Evolutionary conservation across 192 early-diverging fungal genomes (phyloP).

Genomic region (Podila verticillata): DNA sequence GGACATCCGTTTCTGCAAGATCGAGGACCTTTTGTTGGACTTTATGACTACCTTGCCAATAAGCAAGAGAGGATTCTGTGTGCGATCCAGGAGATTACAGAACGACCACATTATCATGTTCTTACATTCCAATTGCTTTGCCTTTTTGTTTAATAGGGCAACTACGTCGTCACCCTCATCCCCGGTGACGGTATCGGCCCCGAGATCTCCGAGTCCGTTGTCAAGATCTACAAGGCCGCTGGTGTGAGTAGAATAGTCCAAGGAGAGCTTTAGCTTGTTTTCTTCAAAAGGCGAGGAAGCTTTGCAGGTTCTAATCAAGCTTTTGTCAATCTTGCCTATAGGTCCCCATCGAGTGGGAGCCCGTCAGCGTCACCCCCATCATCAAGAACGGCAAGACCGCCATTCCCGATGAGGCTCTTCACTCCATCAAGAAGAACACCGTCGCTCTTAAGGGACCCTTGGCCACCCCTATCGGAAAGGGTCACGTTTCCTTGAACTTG

Average conservation of each 20-base stretch:
- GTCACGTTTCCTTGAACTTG: conserved; percentile 96
- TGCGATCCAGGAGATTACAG: too few species aligned
- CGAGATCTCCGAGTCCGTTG: conserved; percentile 94
- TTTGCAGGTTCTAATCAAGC: neutral
- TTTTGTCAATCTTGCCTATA: conserved; percentile 13
- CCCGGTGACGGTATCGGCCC: conserved; percentile 99
- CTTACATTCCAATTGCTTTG: neutral
- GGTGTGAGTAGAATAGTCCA: conserved; percentile 60
- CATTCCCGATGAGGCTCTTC: conserved; percentile 91
- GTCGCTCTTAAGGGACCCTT: conserved; percentile 97
- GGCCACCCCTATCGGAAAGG: conserved; percentile 98
- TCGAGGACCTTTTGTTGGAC: too few species aligned
- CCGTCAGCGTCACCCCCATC: conserved; percentile 92
- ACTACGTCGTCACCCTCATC: conserved; percentile 92
- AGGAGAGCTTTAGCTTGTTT: neutral
- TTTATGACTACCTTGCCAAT: too few species aligned
- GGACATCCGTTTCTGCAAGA: too few species aligned
- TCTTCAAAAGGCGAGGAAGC: neutral
- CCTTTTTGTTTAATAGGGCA: conserved; percentile 58
- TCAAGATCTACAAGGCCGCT: conserved; percentile 91
- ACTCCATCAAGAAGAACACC: conserved; percentile 95
- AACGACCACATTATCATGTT: neutral
- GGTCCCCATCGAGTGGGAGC: conserved; percentile 97
- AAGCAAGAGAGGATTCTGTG: too few species aligned
- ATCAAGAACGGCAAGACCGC: conserved; percentile 91